Base-by-base conservation (phyloP, 345 rosid species). In the Orychophragmus violaceus region DNA sequence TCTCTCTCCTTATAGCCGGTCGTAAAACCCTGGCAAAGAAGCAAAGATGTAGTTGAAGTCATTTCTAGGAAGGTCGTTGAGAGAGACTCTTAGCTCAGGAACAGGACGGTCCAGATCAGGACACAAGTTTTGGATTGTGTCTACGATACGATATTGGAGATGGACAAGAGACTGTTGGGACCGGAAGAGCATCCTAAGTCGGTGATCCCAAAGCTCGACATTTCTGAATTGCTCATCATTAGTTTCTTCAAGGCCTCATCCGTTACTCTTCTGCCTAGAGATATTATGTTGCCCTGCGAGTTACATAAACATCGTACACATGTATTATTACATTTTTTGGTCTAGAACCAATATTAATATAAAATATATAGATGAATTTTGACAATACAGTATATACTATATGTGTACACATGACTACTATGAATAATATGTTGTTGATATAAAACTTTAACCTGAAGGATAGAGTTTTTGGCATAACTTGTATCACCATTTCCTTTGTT, bases 131-230 rank as follows among this genome's bases (percentile, higher is more conserved):
- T 74, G 66, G 23, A 85, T 69, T 24, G 75, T 50, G 24, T 82
- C 81, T 12, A 87, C 52, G 8, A 84, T 12, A 87, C 52, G 8
- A 84, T 82, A 32, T 85, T 77, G 2, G 82, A 82, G 10, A 85
- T 46, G 6, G 80, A 78, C 6, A 58, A 8, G 17, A 91, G 71
- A 27, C 84, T 42, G 66, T 87, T 91, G 0, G 95, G 95, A 51
- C 95, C 90, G 0, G 96, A 83, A 6, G 96, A 84, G 56, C 95
- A 91, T 45, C 98, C 98, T 75, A 91, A 60, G 67, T 91, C 98
- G 4, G 95, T 95, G 14, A 91, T 80, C 5, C 84, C 90, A 5
- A 91, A 70, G 65, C 78, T 80, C 44, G 56, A 63, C 0, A 81
- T 76, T 3, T 61, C 28, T 3, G 42, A 45, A 6, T 23, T 64